These are phyloP conservation scores for Penicillium egyptiacum DNA, from an alignment of 495 filamentous ascomycete genomes.

Conservation along the genomic window DNA sequence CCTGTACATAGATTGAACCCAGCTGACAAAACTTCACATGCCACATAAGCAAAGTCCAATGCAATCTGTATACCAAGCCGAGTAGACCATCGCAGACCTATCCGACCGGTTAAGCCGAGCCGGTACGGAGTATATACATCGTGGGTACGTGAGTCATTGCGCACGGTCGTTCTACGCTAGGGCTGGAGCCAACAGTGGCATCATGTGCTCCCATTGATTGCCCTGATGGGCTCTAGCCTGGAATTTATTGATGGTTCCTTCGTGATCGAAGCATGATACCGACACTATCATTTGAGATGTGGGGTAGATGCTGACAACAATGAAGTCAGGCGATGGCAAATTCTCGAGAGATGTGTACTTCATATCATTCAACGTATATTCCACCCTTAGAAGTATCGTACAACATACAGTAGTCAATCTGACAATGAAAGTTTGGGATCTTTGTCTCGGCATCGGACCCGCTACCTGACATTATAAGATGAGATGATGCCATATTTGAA, in stretches of 20 bases:
- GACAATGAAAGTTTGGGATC: background rate
- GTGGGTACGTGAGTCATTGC: slow-evolving; percentile 25
- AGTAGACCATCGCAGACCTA: slow-evolving; percentile 6
- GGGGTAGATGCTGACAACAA: slow-evolving; percentile 21
- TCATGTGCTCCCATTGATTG: slow-evolving; percentile 16
- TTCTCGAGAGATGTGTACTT: background rate
- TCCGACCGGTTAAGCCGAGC: slow-evolving; percentile 18
- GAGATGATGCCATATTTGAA: background rate
- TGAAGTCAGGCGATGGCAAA: slow-evolving; percentile 22
- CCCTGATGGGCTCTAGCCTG: slow-evolving; percentile 14
- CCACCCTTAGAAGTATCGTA: too few relatives aligned
- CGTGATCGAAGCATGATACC: slow-evolving; percentile 24
- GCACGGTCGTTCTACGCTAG: slow-evolving; percentile 19
- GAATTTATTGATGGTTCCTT: slow-evolving; percentile 3
- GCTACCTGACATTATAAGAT: slow-evolving; percentile 4
- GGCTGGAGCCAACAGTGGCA: slow-evolving; percentile 8
- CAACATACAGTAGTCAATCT: too few relatives aligned
- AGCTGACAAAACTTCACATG: slow-evolving; percentile 9
- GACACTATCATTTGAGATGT: slow-evolving; percentile 13
- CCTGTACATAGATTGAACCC: slow-evolving; percentile 9
- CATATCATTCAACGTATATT: background rate
- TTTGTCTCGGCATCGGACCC: slow-evolving; percentile 9
- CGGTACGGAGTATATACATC: background rate
- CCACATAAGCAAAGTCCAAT: background rate
- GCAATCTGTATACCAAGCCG: slow-evolving; percentile 1